These are phyloP conservation scores for Dactylonectria macrodidyma DNA, from an alignment of 2,329 filamentous ascomycete species.

Conservation along the genomic window DNA sequence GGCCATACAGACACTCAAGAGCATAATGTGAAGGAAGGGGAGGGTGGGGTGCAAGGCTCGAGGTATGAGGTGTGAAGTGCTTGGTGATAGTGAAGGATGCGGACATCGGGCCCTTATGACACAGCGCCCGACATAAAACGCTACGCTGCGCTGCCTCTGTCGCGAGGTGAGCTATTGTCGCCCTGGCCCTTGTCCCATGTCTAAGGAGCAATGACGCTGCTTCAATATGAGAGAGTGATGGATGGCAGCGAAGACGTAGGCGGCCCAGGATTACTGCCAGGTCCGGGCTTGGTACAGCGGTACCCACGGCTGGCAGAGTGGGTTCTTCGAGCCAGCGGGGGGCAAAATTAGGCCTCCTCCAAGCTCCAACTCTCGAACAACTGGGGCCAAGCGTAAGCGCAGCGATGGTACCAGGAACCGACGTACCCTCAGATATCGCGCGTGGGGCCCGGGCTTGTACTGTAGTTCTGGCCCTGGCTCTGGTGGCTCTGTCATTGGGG, in stretches of 20 bases:
- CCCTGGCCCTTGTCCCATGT: constrained; percentile 28
- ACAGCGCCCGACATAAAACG: constrained; percentile 36
- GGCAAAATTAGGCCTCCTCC: constrained; percentile 34
- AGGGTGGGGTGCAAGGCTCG: constrained; percentile 22
- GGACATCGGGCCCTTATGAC: constrained; percentile 32
- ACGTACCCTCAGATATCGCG: constrained; percentile 35
- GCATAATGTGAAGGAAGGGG: constrained; percentile 19
- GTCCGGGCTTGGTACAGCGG: constrained; percentile 39
- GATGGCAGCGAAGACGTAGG: constrained; percentile 24
- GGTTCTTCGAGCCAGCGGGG: constrained; percentile 29
- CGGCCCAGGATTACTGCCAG: constrained; percentile 35
- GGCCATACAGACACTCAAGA: constrained; percentile 26
- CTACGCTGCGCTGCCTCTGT: constrained; percentile 20
- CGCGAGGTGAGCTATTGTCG: constrained; percentile 17
- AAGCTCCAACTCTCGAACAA: constrained; percentile 43
- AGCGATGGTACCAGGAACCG: constrained; percentile 44
- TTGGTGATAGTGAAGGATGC: constrained; percentile 19
- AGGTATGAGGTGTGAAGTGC: constrained; percentile 16
- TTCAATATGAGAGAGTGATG: constrained; percentile 24
- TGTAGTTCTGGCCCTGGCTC: no score
- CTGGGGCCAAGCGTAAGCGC: constrained; percentile 35
- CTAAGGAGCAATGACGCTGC: constrained; percentile 31
- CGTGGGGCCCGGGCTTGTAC: constrained; percentile 15
- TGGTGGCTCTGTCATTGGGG: no score
- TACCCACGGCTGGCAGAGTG: constrained; percentile 34